A percentile compares a stretch with the other conserved stretches of the same genome.
Evolutionary conservation across 805 yeast genomes (phyloP).

Genomic region (Lachancea fermentati): DNA sequence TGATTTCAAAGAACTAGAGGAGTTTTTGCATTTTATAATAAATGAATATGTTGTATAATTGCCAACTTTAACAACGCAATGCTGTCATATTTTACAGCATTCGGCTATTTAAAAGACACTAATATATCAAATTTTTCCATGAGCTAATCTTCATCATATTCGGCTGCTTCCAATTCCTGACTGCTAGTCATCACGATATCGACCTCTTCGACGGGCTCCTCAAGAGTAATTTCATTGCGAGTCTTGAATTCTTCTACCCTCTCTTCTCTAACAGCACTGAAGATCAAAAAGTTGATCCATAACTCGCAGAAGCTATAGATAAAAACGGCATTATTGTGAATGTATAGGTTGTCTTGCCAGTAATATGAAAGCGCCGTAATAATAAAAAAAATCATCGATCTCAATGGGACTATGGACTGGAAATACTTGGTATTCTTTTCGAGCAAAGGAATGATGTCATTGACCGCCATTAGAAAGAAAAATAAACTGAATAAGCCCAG

Average conservation of each 20-base stretch:
- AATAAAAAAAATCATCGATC: slow-evolving; percentile 46
- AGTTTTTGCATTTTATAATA: slow-evolving; percentile 30
- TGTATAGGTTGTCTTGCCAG: slow-evolving; percentile 35
- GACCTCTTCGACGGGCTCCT: slow-evolving; percentile 8
- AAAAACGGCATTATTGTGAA: slow-evolving; percentile 62
- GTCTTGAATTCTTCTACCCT: slow-evolving; percentile 44
- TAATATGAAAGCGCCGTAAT: slow-evolving; percentile 47
- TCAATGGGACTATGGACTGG: slow-evolving; percentile 53
- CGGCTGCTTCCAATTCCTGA: slow-evolving; percentile 4
- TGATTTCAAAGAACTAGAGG: slow-evolving; percentile 32
- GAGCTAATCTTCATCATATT: neutral
- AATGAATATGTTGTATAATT: slow-evolving; percentile 19
- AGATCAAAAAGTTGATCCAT: slow-evolving; percentile 63
- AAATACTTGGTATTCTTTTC: slow-evolving; percentile 44
- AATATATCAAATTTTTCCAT: neutral
- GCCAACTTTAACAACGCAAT: neutral
- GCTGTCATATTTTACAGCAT: neutral
- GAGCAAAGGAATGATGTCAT: slow-evolving; percentile 56
- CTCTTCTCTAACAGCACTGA: slow-evolving; percentile 60
- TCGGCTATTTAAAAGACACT: no score
- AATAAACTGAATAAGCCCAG: slow-evolving; percentile 46
- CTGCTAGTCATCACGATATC: slow-evolving; percentile 3
- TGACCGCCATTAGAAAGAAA: slow-evolving; percentile 39
- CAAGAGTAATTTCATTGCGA: slow-evolving; percentile 14
- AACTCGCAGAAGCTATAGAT: slow-evolving; percentile 57